These are phyloP conservation scores for Gastrolobium bilobum DNA, from an alignment of 306 rosid species.

Conservation along the genomic window DNA sequence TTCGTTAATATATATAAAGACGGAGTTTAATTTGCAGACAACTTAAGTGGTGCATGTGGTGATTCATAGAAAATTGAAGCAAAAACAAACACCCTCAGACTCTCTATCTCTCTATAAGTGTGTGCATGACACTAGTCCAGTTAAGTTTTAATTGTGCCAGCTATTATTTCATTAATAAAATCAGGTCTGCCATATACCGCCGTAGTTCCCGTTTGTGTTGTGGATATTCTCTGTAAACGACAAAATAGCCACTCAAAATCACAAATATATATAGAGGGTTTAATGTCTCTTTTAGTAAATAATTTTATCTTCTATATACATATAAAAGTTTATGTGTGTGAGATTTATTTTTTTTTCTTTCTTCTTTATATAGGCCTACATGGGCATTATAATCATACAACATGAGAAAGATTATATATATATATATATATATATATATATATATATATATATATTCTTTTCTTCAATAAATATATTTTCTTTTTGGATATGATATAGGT, in stretches of 20 bases:
- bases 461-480: not conserved
- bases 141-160: slow-evolving; percentile 55
- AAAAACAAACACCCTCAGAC: slow-evolving; percentile 29
- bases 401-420: too few relatives aligned
- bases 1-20: slow-evolving; percentile 51
- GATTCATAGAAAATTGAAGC: slow-evolving; percentile 72
- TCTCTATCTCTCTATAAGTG: slow-evolving; percentile 34
- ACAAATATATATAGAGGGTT: not conserved
- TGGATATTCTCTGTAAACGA: slow-evolving; percentile 46
- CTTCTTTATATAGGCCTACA: too few relatives aligned
- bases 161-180: slow-evolving; percentile 47
- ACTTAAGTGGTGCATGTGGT: slow-evolving; percentile 74
- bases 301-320: too few relatives aligned
- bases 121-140: slow-evolving; percentile 47
- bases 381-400: too few relatives aligned
- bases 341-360: too few relatives aligned
- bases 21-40: slow-evolving; percentile 60
- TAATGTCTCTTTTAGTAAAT: too few relatives aligned
- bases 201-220: slow-evolving; percentile 45
- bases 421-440: too few relatives aligned
- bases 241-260: slow-evolving; percentile 24
- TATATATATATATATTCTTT: too few relatives aligned
- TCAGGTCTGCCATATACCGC: slow-evolving; percentile 40
- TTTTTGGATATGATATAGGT: not conserved
- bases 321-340: too few relatives aligned